A percentile compares a stretch with the other conserved stretches of the same genome.
Conservation (phyloP, 345 rosid species). For the Gossypium arboreum region DNA sequence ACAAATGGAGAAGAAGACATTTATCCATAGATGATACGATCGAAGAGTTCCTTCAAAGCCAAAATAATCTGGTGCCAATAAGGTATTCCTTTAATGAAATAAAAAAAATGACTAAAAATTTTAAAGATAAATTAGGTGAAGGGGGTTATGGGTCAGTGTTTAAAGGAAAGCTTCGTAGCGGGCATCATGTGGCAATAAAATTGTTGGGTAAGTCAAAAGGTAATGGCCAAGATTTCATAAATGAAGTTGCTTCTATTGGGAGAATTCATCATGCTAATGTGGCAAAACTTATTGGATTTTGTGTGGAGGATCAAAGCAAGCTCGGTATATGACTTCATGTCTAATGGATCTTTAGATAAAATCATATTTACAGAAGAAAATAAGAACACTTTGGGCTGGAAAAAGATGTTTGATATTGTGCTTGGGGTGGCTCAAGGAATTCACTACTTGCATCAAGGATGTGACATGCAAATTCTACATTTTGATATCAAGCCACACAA, state of each 20-base stretch:
- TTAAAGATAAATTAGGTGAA: slow-evolving; percentile 3
- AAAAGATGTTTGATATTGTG: neutral
- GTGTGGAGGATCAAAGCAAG: slow-evolving; percentile 12
- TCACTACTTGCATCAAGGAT: no score
- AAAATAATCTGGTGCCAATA: neutral
- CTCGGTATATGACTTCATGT: slow-evolving; percentile 13
- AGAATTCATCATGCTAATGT: neutral
- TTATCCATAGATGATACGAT: neutral
- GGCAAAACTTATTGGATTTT: neutral
- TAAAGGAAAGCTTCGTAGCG: slow-evolving; percentile 12
- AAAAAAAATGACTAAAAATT: neutral
- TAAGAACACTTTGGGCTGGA: neutral
- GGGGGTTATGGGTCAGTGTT: slow-evolving; percentile 13
- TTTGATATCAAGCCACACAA: no score
- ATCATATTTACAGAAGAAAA: neutral
- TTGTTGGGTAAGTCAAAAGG: neutral
- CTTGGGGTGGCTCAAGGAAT: neutral
- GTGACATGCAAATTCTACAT: no score
- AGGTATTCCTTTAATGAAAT: slow-evolving; percentile 10
- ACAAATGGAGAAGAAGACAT: neutral
- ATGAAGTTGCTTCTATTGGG: neutral
- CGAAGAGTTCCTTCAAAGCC: neutral
- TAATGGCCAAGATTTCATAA: neutral
- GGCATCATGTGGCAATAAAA: slow-evolving; percentile 2
- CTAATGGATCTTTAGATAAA: neutral